Evolutionary conservation across 2,329 filamentous ascomycete species (phyloP).

Genomic region (Clarireedia monteithiana): DNA sequence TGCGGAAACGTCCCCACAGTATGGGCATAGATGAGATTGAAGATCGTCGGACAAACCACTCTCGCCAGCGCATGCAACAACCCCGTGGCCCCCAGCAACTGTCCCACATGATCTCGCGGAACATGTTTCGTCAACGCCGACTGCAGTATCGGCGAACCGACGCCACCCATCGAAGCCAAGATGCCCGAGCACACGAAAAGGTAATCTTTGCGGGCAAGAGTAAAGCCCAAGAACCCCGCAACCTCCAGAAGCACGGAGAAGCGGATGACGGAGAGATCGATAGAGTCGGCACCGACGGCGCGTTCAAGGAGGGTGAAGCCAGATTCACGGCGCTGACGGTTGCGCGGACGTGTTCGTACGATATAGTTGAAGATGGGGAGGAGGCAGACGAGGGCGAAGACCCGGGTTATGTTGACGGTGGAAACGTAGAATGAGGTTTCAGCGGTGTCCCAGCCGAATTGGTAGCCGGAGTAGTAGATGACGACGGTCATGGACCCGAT

Average conservation of each 20-base stretch:
- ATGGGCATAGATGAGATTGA: conserved; percentile 77
- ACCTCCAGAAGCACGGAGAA: conserved; percentile 68
- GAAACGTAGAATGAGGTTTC: conserved; percentile 78
- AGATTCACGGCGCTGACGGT: conserved; percentile 46
- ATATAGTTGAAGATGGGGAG: conserved; percentile 72
- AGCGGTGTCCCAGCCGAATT: conserved; percentile 75
- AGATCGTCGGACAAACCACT: conserved; percentile 71
- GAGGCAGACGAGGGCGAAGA: conserved; percentile 64
- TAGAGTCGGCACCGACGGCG: conserved; percentile 57
- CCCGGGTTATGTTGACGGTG: conserved; percentile 65
- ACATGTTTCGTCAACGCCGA: conserved; percentile 86
- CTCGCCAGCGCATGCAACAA: conserved; percentile 76
- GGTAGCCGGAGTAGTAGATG: conserved; percentile 72
- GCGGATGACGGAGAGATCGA: conserved; percentile 74
- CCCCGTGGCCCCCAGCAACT: conserved; percentile 82
- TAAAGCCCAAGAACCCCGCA: conserved; percentile 68
- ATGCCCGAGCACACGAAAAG: conserved; percentile 67
- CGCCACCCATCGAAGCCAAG: conserved; percentile 69
- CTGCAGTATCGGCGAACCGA: conserved; percentile 79
- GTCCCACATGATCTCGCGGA: conserved; percentile 70
- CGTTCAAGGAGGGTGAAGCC: conserved; percentile 39
- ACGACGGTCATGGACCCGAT: conserved; percentile 78
- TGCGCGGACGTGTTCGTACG: conserved; percentile 44
- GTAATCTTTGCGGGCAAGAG: conserved; percentile 50
- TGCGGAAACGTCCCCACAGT: conserved; percentile 75